phyloP scores from a whole-genome alignment of 2,329 filamentous ascomycete species.

The Zasmidium angulare region DNA sequence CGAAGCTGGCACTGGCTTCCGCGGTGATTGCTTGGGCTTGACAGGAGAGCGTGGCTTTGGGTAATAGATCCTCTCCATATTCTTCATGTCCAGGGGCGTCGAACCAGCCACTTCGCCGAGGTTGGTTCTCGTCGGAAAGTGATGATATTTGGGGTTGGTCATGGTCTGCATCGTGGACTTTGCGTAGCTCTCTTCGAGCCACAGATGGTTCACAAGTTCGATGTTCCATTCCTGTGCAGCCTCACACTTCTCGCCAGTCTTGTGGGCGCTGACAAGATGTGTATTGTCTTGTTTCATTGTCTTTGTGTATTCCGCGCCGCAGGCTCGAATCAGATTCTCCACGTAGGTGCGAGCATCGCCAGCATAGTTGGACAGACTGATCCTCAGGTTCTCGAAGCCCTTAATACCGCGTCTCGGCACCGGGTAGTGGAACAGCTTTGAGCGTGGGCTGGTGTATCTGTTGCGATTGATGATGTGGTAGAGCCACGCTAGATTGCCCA shows the following conservation, averaged over 20 bases:
- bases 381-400: slow-evolving; percentile 72
- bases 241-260: slow-evolving; percentile 86
- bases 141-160: slow-evolving; percentile 73
- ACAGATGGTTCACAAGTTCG: slow-evolving; percentile 87
- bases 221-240: slow-evolving; percentile 93
- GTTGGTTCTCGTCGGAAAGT: slow-evolving; percentile 87
- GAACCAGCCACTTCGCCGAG: slow-evolving; percentile 90
- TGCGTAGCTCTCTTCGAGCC: slow-evolving; percentile 96
- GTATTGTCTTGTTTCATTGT: slow-evolving; percentile 95
- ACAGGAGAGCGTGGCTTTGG: slow-evolving; percentile 31
- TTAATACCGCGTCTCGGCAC: slow-evolving; percentile 73
- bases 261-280: slow-evolving; percentile 88
- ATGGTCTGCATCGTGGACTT: slow-evolving; percentile 75
- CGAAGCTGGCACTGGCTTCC: slow-evolving; percentile 23
- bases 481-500: slow-evolving; percentile 91
- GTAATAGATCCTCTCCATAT: slow-evolving; percentile 69
- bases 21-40: slow-evolving; percentile 27
- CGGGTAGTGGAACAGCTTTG: slow-evolving; percentile 86
- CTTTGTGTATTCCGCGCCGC: slow-evolving; percentile 87
- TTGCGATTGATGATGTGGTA: slow-evolving; percentile 89
- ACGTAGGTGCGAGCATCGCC: slow-evolving; percentile 91
- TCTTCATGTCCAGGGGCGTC: slow-evolving; percentile 73
- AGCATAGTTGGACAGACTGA: slow-evolving; percentile 94
- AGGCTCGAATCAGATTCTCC: slow-evolving; percentile 82
- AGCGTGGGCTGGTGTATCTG: slow-evolving; percentile 81